A percentile compares a stretch with the other conserved stretches of the same genome.
These are phyloP conservation scores for Hura crepitans DNA, from an alignment of 441 rosid genomes.

Conservation along the genomic window DNA sequence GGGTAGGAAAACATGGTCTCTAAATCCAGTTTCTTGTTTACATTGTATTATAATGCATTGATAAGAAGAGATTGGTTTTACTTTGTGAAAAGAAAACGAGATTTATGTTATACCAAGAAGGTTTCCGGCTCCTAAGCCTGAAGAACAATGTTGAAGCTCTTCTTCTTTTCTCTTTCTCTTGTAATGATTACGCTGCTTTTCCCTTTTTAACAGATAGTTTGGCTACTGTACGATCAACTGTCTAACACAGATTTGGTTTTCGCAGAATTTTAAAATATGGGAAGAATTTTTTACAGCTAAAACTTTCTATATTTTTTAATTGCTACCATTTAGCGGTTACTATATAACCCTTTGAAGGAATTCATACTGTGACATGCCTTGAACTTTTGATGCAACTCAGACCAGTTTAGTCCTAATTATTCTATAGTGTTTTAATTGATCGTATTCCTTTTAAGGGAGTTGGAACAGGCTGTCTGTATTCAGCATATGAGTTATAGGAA, in stretches of 20 bases:
- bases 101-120: background rate
- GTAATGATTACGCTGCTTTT: background rate
- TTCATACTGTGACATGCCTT: background rate
- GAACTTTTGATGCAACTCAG: background rate
- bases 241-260: background rate
- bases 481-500: background rate
- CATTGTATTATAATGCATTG: background rate
- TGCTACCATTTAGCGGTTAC: background rate
- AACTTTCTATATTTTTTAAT: background rate
- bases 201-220: too few species aligned
- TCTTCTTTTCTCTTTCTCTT: too few species aligned
- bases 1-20: background rate
- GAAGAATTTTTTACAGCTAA: background rate
- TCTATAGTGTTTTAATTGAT: background rate
- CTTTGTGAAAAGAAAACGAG: background rate
- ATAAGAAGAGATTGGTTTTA: too few species aligned
- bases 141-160: background rate
- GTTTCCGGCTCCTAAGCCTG: background rate
- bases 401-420: background rate
- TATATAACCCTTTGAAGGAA: background rate
- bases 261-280: background rate
- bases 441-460: background rate
- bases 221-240: background rate
- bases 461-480: background rate
- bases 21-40: background rate